A percentile compares a stretch with the other conserved stretches of the same genome.
phyloP scores from a whole-genome alignment of 805 yeast species.

The Candida parachauliodes region DNA sequence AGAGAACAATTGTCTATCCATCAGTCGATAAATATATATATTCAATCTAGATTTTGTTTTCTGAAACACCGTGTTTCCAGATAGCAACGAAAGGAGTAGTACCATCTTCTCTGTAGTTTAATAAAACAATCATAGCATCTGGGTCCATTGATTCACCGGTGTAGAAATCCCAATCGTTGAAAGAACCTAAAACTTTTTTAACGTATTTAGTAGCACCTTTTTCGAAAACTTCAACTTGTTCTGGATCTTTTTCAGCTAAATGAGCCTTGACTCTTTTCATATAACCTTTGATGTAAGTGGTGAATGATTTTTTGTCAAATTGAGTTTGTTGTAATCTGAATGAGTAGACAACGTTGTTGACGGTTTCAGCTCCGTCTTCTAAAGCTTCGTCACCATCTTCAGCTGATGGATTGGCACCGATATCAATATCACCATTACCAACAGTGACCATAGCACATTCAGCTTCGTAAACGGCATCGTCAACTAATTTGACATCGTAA shows the following conservation, averaged over 20 bases:
- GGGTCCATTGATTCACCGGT: conserved; percentile 99
- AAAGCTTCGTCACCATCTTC: conserved; percentile 84
- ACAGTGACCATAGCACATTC: conserved; percentile 91
- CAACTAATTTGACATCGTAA: conserved; percentile 84
- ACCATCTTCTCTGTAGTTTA: conserved; percentile 99
- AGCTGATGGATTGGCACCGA: conserved; percentile 99
- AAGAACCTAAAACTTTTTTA: conserved; percentile 91
- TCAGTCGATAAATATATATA: conserved; percentile 4
- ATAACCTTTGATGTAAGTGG: conserved; percentile 97
- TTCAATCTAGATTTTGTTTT: conserved; percentile 70
- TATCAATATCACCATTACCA: conserved; percentile 89
- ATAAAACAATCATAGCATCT: conserved; percentile 95
- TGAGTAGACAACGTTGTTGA: conserved; percentile 97
- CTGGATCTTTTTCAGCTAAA: conserved; percentile 88
- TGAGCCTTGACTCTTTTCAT: conserved; percentile 94
- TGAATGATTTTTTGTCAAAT: conserved; percentile 97
- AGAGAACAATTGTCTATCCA: conserved; percentile 61
- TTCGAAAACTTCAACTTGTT: conserved; percentile 81
- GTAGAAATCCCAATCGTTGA: conserved; percentile 99
- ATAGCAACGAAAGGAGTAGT: conserved; percentile 93
- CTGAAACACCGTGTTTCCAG: conserved; percentile 98
- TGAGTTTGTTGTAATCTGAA: conserved; percentile 95
- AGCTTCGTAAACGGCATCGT: conserved; percentile 92
- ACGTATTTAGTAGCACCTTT: conserved; percentile 96
- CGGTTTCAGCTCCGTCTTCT: conserved; percentile 84